Evolutionary conservation across 2,329 filamentous ascomycete genomes (phyloP).

Genomic region (Celoporthe dispersa): DNA sequence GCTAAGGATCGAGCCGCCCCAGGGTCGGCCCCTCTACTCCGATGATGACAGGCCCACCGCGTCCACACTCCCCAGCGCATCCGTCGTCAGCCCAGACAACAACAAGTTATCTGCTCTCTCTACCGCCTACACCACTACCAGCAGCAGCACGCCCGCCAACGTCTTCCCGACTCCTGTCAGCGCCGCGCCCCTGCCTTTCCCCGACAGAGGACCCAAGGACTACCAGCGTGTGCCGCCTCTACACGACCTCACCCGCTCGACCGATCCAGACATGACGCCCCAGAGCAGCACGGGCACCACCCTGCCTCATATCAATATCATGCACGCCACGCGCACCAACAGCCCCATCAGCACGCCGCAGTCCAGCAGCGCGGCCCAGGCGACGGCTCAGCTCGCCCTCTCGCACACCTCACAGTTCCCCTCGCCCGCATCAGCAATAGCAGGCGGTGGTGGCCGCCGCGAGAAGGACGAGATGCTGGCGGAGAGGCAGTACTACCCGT

Average conservation of each 20-base stretch:
- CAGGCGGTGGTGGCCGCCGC: slow-evolving; percentile 46
- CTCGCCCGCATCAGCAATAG: slow-evolving; percentile 5
- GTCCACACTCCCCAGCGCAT: slow-evolving; percentile 62
- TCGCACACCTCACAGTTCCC: slow-evolving; percentile 57
- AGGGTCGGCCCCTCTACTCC: slow-evolving; percentile 57
- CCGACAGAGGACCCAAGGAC: slow-evolving; percentile 56
- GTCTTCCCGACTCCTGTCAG: slow-evolving; percentile 67
- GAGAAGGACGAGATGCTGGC: slow-evolving; percentile 92
- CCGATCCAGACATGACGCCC: slow-evolving; percentile 59
- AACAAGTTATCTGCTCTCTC: slow-evolving; percentile 62
- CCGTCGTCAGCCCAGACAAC: slow-evolving; percentile 62
- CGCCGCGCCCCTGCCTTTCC: slow-evolving; percentile 51
- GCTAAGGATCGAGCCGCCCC: slow-evolving; percentile 66
- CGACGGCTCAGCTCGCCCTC: slow-evolving; percentile 63
- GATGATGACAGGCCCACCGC: slow-evolving; percentile 65
- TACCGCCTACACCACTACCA: slow-evolving; percentile 48
- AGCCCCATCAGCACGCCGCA: slow-evolving; percentile 49
- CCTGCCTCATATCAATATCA: slow-evolving; percentile 62
- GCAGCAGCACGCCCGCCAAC: slow-evolving; percentile 53
- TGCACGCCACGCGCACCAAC: slow-evolving; percentile 55
- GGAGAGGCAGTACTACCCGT: slow-evolving; percentile 79
- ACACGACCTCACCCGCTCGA: slow-evolving; percentile 59
- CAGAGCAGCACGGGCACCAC: slow-evolving; percentile 51
- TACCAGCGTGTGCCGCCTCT: slow-evolving; percentile 65
- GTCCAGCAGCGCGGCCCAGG: slow-evolving; percentile 50